Conservation (phyloP, 352 stramenopile species). For the Aphanomyces euteiches region DNA sequence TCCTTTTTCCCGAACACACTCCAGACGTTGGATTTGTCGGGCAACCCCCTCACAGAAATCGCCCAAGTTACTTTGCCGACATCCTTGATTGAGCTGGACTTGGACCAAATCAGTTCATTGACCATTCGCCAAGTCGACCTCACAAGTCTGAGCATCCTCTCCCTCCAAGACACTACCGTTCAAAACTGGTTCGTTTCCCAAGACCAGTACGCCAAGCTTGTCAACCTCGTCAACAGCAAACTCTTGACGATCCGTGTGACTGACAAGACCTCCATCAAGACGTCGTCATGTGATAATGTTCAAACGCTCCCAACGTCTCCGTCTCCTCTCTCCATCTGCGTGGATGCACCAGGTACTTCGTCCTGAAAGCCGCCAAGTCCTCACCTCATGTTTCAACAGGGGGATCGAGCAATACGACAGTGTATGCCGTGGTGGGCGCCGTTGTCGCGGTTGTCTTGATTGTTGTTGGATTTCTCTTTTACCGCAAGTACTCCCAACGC, state of each 20-base stretch:
- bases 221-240: background rate
- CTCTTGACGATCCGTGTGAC: background rate
- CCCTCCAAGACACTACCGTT: conserved; percentile 7
- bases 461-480: conserved; percentile 15
- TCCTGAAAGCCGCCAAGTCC: too few relatives aligned
- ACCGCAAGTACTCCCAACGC: conserved; percentile 18
- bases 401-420: conserved; percentile 2
- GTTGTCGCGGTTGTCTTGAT: conserved; percentile 11
- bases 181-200: conserved; percentile 6
- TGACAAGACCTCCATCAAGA: background rate
- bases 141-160: background rate
- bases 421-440: conserved; percentile 11
- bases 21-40: conserved; percentile 19
- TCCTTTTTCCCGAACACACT: conserved; percentile 15
- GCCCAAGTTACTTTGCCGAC: conserved; percentile 3
- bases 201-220: background rate
- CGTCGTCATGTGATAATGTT: background rate
- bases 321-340: conserved; percentile 1
- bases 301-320: conserved; percentile 4
- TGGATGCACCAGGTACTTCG: background rate
- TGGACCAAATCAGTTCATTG: background rate
- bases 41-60: conserved; percentile 14
- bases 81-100: background rate
- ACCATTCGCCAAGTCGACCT: background rate
- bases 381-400: conserved; percentile 8